Base-by-base conservation (phyloP, 148 eudicot species). In the Heliamphora exappendiculata region DNA sequence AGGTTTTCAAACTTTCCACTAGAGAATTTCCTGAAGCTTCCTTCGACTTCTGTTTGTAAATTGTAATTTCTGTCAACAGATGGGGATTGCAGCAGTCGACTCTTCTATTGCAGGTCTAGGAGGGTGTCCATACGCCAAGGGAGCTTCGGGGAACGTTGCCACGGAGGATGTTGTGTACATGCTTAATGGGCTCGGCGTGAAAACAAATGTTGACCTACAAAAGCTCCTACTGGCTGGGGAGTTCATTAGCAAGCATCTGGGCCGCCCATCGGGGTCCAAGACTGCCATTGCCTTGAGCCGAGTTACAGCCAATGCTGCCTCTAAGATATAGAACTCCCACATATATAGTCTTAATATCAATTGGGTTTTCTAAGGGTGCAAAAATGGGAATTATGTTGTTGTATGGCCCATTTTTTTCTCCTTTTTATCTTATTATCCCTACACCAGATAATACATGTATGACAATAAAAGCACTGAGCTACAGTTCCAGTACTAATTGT, bases 111-210 rank as follows among this genome's bases (percentile, higher is more conserved):
- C 91, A 34, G 93, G 93, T 33, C 89, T 89, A 11, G 93, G 93
- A 42, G 93, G 93, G 2, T 89, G 93, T 79, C 93, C 93, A 41
- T 89, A 89, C 62, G 93, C 93, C 3, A 89, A 89, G 74, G 93
- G 93, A 78, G 93, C 93, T 13, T 86, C 93, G 2, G 93, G 93
- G 24, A 89, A 89, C 58, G 93, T 89, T 31, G 89, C 93, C 33
- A 89, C 93, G 0, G 93, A 89, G 84, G 93, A 89, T 69, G 93
- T 89, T 28, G 91, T 89, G 11, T 89, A 89, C 85, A 89, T 89
- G 93, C 93, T 89, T 66, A 75, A 86, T 53, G 93, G 93, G 4
- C 87, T 89, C 4, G 90, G 93, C 22, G 85, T 89, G 24, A 70
- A 81, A 69, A 89, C 93, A 4, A 79, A 84, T 63, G 85, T 89